A percentile compares a stretch with the other conserved stretches of the same genome.
Conservation (phyloP, 2,329 filamentous ascomycete species). For the Neonectria magnoliae region DNA sequence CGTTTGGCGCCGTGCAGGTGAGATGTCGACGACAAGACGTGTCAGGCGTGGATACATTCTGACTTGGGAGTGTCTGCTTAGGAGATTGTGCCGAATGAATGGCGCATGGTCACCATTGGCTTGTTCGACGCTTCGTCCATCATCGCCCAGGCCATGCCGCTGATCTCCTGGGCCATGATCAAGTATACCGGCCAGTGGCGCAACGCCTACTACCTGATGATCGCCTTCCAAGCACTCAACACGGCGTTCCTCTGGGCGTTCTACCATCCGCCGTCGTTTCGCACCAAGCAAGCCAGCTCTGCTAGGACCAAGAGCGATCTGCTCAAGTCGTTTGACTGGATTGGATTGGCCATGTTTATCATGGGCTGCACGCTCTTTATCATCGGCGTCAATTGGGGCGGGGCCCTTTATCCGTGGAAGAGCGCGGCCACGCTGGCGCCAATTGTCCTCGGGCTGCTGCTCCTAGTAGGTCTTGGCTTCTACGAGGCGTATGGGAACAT, state of each 20-base stretch:
- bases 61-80: slow-evolving; percentile 11
- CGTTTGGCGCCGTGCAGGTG: slow-evolving; percentile 46
- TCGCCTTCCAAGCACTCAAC: slow-evolving; percentile 17
- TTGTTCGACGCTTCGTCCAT: slow-evolving; percentile 22
- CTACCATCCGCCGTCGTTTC: slow-evolving; percentile 13
- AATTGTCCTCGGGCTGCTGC: slow-evolving; percentile 7
- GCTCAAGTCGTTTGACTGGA: slow-evolving; percentile 18
- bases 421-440: slow-evolving; percentile 9
- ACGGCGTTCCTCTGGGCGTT: slow-evolving; percentile 11
- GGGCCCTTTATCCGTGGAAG: slow-evolving; percentile 13
- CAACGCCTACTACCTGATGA: slow-evolving; percentile 24
- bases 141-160: slow-evolving; percentile 23
- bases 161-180: slow-evolving; percentile 20
- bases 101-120: slow-evolving; percentile 50
- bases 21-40: background rate
- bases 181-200: slow-evolving; percentile 25
- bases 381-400: slow-evolving; percentile 20
- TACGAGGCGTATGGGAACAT: slow-evolving; percentile 14
- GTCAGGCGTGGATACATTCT: background rate
- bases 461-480: slow-evolving; percentile 5
- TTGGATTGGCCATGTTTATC: slow-evolving; percentile 14
- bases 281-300: slow-evolving; percentile 6
- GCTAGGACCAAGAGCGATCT: slow-evolving; percentile 7
- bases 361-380: slow-evolving; percentile 19
- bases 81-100: slow-evolving; percentile 51